phyloP scores from a whole-genome alignment of 2,329 filamentous ascomycete species.

The Nannizziopsis arthrosporioides region DNA sequence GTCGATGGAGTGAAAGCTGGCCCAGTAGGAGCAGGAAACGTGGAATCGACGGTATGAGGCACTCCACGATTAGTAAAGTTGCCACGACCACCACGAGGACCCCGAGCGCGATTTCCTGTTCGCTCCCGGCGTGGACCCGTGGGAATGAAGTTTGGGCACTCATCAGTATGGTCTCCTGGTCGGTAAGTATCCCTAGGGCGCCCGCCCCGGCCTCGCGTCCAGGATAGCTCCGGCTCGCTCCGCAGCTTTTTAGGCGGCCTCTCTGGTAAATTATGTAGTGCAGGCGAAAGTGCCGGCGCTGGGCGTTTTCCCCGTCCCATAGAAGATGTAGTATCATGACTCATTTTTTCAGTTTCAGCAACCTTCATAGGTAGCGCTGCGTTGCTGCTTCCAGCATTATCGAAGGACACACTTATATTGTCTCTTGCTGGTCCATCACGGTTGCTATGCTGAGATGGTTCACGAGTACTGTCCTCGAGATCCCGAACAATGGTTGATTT shows the following conservation, averaged over 20 bases:
- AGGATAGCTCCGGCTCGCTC: not conserved
- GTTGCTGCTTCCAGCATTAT: not conserved
- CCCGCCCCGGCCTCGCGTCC: not conserved
- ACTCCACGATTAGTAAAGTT: not conserved
- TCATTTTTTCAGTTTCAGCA: not conserved
- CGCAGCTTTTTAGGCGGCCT: not conserved
- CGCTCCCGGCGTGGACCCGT: not conserved
- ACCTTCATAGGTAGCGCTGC: not conserved
- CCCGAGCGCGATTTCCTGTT: not conserved
- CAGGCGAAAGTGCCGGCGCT: not conserved
- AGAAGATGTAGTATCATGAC: not conserved
- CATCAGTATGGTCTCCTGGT: not conserved
- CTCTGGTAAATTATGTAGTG: not conserved
- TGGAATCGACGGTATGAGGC: not conserved
- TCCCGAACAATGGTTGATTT: not conserved
- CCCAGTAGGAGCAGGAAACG: not conserved
- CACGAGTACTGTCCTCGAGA: not conserved
- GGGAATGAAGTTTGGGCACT: not conserved
- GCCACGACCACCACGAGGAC: not conserved
- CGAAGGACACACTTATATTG: not conserved
- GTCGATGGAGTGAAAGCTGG: not conserved
- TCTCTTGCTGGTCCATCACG: not conserved
- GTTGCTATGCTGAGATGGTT: too few species aligned
- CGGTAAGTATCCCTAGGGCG: not conserved
- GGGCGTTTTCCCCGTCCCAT: not conserved